Evolutionary conservation across 2,329 filamentous ascomycete species (phyloP).

Genomic region (Penicillium sp.): DNA sequence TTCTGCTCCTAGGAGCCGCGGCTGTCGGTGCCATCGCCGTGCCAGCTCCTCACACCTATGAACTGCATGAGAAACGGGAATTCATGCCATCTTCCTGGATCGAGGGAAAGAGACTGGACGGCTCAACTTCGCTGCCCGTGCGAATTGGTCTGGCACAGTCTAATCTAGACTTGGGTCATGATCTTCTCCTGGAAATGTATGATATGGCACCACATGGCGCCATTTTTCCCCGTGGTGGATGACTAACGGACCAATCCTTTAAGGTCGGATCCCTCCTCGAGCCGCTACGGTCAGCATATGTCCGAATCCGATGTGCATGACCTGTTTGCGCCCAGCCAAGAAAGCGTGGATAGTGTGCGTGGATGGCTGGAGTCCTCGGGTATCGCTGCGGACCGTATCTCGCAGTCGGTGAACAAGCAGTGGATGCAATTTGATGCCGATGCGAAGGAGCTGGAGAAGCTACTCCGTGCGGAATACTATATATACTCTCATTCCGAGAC

Average conservation of each 20-base stretch:
- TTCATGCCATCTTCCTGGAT: conserved; percentile 25
- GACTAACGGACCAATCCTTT: neutral
- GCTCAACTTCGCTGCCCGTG: conserved; percentile 22
- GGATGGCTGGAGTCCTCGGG: conserved; percentile 28
- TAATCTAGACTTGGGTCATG: conserved; percentile 26
- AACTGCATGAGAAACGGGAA: conserved; percentile 32
- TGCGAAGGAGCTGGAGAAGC: conserved; percentile 34
- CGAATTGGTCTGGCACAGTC: conserved; percentile 27
- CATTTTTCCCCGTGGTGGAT: neutral
- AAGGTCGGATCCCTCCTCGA: conserved; percentile 36
- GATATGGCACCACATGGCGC: neutral
- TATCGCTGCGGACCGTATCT: conserved; percentile 22
- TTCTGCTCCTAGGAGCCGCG: conserved; percentile 21
- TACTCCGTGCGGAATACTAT: conserved; percentile 40
- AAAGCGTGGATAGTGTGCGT: conserved; percentile 27
- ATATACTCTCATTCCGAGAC: conserved; percentile 33
- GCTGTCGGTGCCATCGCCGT: conserved; percentile 18
- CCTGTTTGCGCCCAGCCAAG: conserved; percentile 33
- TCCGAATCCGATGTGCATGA: conserved; percentile 31
- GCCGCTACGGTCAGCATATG: conserved; percentile 34
- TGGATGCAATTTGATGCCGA: conserved; percentile 42
- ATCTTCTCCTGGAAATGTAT: conserved; percentile 33
- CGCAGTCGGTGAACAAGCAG: conserved; percentile 30
- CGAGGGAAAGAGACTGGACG: conserved; percentile 22
- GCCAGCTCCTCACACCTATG: conserved; percentile 22